Evolutionary conservation across 2,329 filamentous ascomycete species (phyloP), one percentile per base, ranked within the genome.

Genomic region (Metarhizium rileyi): DNA sequence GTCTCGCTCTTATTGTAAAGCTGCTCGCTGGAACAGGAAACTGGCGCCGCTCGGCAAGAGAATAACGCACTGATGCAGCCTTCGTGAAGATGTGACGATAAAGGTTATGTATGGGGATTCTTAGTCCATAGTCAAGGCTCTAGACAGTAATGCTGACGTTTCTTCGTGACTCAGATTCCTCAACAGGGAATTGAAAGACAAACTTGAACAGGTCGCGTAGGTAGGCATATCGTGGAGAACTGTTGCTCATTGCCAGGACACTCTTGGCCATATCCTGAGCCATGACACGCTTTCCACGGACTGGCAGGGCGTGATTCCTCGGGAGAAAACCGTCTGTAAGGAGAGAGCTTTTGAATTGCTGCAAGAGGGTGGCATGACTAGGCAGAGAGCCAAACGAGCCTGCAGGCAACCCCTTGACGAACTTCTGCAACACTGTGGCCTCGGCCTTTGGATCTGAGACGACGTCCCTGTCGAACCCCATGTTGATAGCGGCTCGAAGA

Each of bases 401-500:
- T 0, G 81, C 75, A 0, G 87, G 85, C 4, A 95, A 73, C 10
- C 78, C 74, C 59, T 90, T 85, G 45, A 91, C 83, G 61, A 93
- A 95, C 1, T 78, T 74, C 26, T 88, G 84, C 2, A 96, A 70
- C 1, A 78, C 77, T 12, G 72, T 68, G 3, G 73, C 72, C 56
- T 67, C 74, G 45, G 66, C 66, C 56, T 67, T 73, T 28, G 71
- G 68, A 8, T 70, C 66, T 10, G 66, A 61, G 12, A 73, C 70
- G 2, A 70, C 62, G 20, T 80, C 75, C 8, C 87, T 84, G 52
- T 80, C 77, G 67, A 86, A 95, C 10, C 90, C 90, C 3, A 86
- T 79, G 61, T 91, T 90, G 70, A 91, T 83, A 23, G 90, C 90
- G 1, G 90, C 89, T 63, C 90, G 90, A 38, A 94, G 73, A 28